Percentiles rank a stretch among this genome's conserved stretches.
These are phyloP conservation scores for Phytophthora sp. DNA, from an alignment of 352 stramenopile genomes.

Conservation along the genomic window DNA sequence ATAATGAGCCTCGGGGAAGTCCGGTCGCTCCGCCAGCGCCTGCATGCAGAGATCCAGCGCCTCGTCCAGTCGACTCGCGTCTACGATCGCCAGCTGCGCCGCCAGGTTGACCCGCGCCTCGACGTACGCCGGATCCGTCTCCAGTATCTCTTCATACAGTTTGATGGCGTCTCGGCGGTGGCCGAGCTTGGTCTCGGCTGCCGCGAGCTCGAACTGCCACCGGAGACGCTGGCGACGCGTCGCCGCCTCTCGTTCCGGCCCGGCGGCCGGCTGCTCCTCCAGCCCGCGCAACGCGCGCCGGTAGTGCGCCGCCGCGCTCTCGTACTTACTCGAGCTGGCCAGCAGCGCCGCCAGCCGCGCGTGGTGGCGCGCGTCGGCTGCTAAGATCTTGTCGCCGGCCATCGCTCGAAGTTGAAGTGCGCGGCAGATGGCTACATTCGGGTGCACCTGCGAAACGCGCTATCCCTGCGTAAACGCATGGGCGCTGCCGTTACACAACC, in stretches of 20 bases:
- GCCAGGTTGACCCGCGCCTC: constrained; percentile 64
- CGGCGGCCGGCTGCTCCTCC: neutral
- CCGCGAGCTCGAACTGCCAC: constrained; percentile 31
- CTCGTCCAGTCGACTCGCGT: constrained; percentile 26
- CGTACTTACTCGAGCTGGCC: constrained; percentile 17
- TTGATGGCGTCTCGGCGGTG: constrained; percentile 32
- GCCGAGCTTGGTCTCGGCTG: constrained; percentile 13
- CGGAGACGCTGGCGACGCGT: constrained; percentile 10
- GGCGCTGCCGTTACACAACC: constrained; percentile 3
- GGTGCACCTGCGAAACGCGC: neutral
- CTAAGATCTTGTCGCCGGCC: constrained; percentile 15
- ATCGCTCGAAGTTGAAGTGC: constrained; percentile 11
- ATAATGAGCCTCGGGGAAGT: constrained; percentile 52
- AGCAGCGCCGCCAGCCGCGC: constrained; percentile 41
- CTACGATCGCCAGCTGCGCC: constrained; percentile 48
- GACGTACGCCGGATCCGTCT: constrained; percentile 26
- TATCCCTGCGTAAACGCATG: no score
- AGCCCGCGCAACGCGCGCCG: constrained; percentile 29
- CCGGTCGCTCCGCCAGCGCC: constrained; percentile 38
- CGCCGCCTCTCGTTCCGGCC: constrained; percentile 7
- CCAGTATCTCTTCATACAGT: constrained; percentile 41
- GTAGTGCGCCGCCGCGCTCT: constrained; percentile 37
- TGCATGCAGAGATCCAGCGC: constrained; percentile 43
- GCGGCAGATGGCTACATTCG: neutral
- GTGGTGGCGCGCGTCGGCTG: constrained; percentile 29